Base-by-base conservation (phyloP, 768 basidiomycete species). In the Pholiota conissans region DNA sequence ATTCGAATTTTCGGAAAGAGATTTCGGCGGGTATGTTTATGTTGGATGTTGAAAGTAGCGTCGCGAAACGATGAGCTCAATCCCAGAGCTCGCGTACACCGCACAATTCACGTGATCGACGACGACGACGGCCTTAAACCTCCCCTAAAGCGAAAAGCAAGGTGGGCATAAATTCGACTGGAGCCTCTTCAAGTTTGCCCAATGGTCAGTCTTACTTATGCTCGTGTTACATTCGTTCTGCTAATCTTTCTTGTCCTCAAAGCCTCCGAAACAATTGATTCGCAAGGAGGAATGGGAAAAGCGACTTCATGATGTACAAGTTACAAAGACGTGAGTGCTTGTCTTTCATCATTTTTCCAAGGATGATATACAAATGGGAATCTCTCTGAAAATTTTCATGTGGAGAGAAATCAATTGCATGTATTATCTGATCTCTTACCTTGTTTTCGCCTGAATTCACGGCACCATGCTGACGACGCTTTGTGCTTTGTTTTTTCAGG, bases 331-430 rank as follows among this genome's bases (percentile, higher is more conserved):
- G 95, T 98, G 84, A 88, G 94, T 89, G 13, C 55, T 48, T 34
- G 39, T 56, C n/a, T 61, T 65, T 57, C 55, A 52, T 63, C 58
- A 59, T 50, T 42, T 49, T 53, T 20, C 49, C 66, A 71, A 76
- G 71, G 88, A 90, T 90, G 88, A 90, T 62, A 73, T 77, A 82
- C 72, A 77, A 88, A 80, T 98, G 95, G 96, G 96, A 99, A 98
- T 98, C 96, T 98, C 96, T 95, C 96, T 89, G 94, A 81, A 93
- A 67, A 73, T 70, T 24, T 58, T 49, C 57, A 67, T 62, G 77
- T 86, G 89, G 88, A 79, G 87, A 90, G 80, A 65, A 67, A 75
- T 80, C 80, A 69, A 78, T 84, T 87, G 86, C 86, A 91, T 91
- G 85, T 87, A 89, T 90, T 91, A 90, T 89, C 93, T 92, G 91